Percentiles rank a stretch among this genome's conserved stretches.
Conservation (phyloP, 768 basidiomycete species). For the Suillus placidus region DNA sequence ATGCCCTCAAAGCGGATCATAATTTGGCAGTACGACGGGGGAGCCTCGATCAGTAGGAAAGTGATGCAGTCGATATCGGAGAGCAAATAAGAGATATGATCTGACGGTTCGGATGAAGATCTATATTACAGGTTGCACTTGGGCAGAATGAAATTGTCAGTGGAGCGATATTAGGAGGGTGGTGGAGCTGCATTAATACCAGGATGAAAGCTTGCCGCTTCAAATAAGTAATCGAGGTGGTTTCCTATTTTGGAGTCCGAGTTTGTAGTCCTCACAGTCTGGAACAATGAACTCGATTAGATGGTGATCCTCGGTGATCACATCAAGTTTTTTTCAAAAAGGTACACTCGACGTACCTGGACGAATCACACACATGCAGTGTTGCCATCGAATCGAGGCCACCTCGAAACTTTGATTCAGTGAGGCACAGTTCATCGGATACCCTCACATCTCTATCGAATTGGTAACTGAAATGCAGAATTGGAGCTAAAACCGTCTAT, state of each 20-base stretch:
- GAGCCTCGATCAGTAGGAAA: not conserved
- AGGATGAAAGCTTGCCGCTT: constrained; percentile 11
- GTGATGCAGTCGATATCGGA: constrained; percentile 7
- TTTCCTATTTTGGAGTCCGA: constrained; percentile 27
- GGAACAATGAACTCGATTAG: constrained; percentile 16
- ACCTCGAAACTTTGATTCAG: not conserved
- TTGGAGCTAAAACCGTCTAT: not conserved
- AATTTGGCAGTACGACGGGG: constrained; percentile 4
- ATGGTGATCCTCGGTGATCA: not conserved
- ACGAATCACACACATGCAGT: not conserved
- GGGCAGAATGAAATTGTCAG: not conserved
- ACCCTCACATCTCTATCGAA: too few relatives aligned
- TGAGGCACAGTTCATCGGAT: too few relatives aligned
- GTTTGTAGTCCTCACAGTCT: not conserved
- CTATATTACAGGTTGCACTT: not conserved
- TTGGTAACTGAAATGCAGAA: too few relatives aligned
- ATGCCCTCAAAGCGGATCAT: constrained; percentile 84
- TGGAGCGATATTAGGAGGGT: constrained; percentile 12
- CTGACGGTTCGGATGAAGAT: not conserved
- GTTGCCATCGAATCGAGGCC: not conserved
- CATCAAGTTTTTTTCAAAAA: not conserved
- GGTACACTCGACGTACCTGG: not conserved
- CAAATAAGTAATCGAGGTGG: constrained; percentile 36
- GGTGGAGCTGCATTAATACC: constrained; percentile 14
- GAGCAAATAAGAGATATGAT: constrained; percentile 14